A percentile compares a stretch with the other conserved stretches of the same genome.
Conservation (phyloP, 2,329 filamentous ascomycete genomes). For the Trichoderma gracile region DNA sequence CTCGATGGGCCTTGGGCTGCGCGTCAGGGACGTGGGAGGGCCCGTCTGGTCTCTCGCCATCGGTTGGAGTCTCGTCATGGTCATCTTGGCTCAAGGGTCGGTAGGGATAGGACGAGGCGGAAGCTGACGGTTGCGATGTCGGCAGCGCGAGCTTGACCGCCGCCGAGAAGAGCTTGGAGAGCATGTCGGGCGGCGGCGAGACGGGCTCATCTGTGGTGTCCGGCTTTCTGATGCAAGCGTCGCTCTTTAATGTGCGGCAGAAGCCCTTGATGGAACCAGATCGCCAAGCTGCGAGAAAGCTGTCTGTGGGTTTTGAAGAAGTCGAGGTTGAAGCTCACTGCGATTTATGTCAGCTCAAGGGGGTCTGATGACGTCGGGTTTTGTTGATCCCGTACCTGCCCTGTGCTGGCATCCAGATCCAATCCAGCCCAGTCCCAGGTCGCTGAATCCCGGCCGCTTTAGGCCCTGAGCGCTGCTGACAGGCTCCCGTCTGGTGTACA, state of each 20-base stretch:
- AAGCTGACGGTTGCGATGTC: constrained; percentile 11
- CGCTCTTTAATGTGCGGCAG: background rate
- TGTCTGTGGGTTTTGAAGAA: background rate
- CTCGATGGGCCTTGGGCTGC: constrained; percentile 35
- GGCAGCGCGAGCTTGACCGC: constrained; percentile 10
- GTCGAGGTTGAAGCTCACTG: background rate
- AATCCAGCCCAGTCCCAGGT: no score
- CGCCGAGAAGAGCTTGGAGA: constrained; percentile 21
- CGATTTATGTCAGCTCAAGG: constrained; percentile 12
- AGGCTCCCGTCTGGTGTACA: constrained; percentile 5
- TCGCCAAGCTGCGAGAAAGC: background rate
- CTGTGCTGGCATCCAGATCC: background rate
- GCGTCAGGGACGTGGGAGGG: background rate
- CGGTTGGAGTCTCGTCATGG: constrained; percentile 24
- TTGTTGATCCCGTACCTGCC: background rate
- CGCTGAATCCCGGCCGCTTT: constrained; percentile 5
- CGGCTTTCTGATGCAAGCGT: background rate
- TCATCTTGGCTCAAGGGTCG: constrained; percentile 33
- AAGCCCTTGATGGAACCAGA: background rate
- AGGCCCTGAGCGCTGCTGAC: background rate
- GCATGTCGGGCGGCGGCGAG: constrained; percentile 1
- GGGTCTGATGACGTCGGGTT: constrained; percentile 12
- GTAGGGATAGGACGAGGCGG: constrained; percentile 33
- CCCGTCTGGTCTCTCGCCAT: constrained; percentile 14
- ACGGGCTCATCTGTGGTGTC: background rate